These are phyloP conservation scores for Stylosanthes scabra DNA, from an alignment of 331 rosid species.

Conservation along the genomic window DNA sequence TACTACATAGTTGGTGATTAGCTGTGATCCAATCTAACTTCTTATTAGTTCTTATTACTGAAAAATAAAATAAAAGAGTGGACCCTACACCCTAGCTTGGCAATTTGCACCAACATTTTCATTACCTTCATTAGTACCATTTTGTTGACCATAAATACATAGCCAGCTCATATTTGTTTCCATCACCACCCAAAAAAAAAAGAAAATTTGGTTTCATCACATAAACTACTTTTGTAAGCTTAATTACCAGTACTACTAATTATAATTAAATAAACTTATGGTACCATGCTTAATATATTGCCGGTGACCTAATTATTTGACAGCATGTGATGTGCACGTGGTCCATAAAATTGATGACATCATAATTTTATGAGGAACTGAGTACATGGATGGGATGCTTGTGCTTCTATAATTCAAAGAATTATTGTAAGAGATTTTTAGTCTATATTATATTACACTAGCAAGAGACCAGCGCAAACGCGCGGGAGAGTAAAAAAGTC, in stretches of 20 bases:
- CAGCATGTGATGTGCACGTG: conserved; percentile 41
- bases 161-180: conserved; percentile 37
- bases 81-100: conserved; percentile 34
- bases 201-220: conserved; percentile 25
- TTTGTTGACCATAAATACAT: conserved; percentile 33
- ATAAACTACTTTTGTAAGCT: neutral
- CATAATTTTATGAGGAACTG: neutral
- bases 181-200: conserved; percentile 8
- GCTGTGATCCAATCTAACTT: conserved; percentile 39
- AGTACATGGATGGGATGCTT: neutral
- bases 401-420: neutral
- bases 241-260: neutral
- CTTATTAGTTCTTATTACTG: too few species aligned
- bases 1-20: conserved; percentile 18
- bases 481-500: too few species aligned
- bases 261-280: conserved; percentile 3
- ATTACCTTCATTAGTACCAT: conserved; percentile 14
- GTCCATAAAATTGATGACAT: conserved; percentile 1
- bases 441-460: neutral
- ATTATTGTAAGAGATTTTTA: neutral
- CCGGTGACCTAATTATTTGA: conserved; percentile 33
- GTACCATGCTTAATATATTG: neutral
- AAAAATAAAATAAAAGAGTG: neutral
- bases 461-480: too few species aligned
- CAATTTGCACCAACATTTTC: conserved; percentile 28